These are phyloP conservation scores for Flaveria brownii DNA, from an alignment of 129 eudicot species.

Conservation along the genomic window DNA sequence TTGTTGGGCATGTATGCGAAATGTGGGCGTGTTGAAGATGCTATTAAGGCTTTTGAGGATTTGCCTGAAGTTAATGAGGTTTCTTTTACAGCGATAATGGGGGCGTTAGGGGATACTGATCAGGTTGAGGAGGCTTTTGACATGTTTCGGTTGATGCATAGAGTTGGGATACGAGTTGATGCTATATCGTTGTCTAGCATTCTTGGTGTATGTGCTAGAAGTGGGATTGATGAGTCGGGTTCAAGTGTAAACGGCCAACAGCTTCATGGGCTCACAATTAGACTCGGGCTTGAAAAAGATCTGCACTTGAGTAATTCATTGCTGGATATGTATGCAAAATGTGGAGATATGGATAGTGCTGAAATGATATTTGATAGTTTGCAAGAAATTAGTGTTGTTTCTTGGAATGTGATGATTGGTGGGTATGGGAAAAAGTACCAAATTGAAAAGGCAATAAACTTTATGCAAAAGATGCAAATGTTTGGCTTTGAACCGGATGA, in stretches of 20 bases:
- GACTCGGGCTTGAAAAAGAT: constrained; percentile 62
- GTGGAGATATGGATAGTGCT: constrained; percentile 63
- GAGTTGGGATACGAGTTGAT: constrained; percentile 50
- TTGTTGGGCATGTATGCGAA: constrained; percentile 71
- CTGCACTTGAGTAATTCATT: constrained; percentile 64
- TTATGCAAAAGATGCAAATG: constrained; percentile 53
- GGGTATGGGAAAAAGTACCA: constrained; percentile 65
- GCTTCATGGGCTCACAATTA: constrained; percentile 57
- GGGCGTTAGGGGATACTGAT: constrained; percentile 62
- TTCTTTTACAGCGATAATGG: constrained; percentile 73
- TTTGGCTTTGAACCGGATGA: constrained; percentile 70
- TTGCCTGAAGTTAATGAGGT: constrained; percentile 75
- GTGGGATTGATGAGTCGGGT: constrained; percentile 27
- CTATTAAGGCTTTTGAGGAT: constrained; percentile 54
- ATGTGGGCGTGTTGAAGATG: constrained; percentile 49
- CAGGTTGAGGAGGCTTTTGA: constrained; percentile 56
- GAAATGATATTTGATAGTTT: constrained; percentile 51
- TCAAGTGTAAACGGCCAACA: constrained; percentile 44
- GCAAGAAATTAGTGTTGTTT: constrained; percentile 55
- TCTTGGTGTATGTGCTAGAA: constrained; percentile 59
- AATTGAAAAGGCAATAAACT: constrained; percentile 52
- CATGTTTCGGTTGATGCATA: constrained; percentile 63
- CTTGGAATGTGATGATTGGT: constrained; percentile 89
- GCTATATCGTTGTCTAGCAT: constrained; percentile 69
- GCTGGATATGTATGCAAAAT: constrained; percentile 82